These are phyloP conservation scores for Phytophthora megakarya DNA, from an alignment of 352 stramenopile species.

Conservation along the genomic window DNA sequence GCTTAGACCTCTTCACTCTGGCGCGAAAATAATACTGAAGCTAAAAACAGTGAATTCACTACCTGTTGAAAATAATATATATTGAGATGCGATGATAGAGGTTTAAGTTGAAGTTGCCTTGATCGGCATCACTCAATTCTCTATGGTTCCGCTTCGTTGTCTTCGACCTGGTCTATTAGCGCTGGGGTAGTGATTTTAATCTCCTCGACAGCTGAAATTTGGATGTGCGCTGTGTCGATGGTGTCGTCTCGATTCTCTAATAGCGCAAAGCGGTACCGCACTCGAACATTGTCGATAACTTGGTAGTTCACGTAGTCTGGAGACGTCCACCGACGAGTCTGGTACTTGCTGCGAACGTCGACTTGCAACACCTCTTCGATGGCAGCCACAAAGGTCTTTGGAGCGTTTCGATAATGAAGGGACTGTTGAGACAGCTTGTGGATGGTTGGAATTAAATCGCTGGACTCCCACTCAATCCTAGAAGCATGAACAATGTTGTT, in stretches of 20 bases:
- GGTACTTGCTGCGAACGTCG: slow-evolving; percentile 79
- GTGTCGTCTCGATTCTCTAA: slow-evolving; percentile 12
- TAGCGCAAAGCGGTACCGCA: slow-evolving; percentile 54
- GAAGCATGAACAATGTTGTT: neutral
- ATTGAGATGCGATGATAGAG: slow-evolving; percentile 15
- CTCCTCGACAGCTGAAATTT: slow-evolving; percentile 43
- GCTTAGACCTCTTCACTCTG: slow-evolving; percentile 24
- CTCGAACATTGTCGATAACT: slow-evolving; percentile 59
- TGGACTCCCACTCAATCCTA: slow-evolving; percentile 57
- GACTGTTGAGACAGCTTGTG: slow-evolving; percentile 46
- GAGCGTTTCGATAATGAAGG: slow-evolving; percentile 43
- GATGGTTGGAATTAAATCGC: slow-evolving; percentile 29
- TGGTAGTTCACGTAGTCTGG: slow-evolving; percentile 46
- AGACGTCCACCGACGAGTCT: slow-evolving; percentile 56
- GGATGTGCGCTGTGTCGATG: slow-evolving; percentile 29
- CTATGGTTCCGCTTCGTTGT: neutral
- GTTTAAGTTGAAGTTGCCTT: slow-evolving; percentile 25
- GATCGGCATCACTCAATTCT: neutral
- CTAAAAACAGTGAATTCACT: slow-evolving; percentile 13
- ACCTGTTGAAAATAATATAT: slow-evolving; percentile 25
- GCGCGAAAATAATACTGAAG: slow-evolving; percentile 24
- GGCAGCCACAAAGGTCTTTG: slow-evolving; percentile 40
- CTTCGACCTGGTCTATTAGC: neutral
- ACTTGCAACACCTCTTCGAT: slow-evolving; percentile 74
- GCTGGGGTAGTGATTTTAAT: neutral